Base-by-base conservation (phyloP, 306 rosid species). In the Purshia tridentata region DNA sequence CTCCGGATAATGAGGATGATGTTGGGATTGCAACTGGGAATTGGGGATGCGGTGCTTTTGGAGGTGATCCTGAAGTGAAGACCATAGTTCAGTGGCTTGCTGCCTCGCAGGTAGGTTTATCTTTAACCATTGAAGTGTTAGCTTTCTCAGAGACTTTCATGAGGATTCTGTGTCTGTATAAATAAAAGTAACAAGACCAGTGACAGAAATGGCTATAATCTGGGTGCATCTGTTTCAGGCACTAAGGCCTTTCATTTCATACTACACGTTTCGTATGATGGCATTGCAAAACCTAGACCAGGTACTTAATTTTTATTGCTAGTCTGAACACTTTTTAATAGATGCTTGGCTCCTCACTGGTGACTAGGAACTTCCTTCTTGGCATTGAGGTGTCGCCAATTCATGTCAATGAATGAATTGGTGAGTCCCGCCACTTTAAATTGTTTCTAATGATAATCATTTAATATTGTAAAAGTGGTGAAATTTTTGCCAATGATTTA, bases 1-100 rank as follows among this genome's bases (percentile, higher is more conserved):
- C 22, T 77, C 75, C 52, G 77, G 82, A 62, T 40, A 45, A 45
- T 29, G 78, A 49, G 67, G 78, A 67, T 65, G 76, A 72, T 72
- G 52, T 89, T 76, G 98, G 97, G 78, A 46, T 93, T 83, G 97
- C 84, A 35, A 93, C 98, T 39, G 98, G 97, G 53, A 93, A 93
- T 78, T 93, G 96, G 98, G 98, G 98, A 68, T 93, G 98, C 48
- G 96, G 97, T 64, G 97, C 94, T 35, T 93, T 93, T 80, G 96
- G 97, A 63, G 98, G 98, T 70, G 98, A 93, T 83, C 98, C 96
- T 59, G 87, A 91, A 84, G 80, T 93, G 35, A 93, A 93, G 88
- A 8, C 92, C 77, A 80, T 91, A 56, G 80, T 93, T 70, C 98
- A 93, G 68, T 93, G 98, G 98, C 92, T 93, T 77, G 96, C 98